A percentile compares a stretch with the other conserved stretches of the same genome.
Conservation (phyloP, 805 yeast species). For the Ascoidea asiatica region DNA sequence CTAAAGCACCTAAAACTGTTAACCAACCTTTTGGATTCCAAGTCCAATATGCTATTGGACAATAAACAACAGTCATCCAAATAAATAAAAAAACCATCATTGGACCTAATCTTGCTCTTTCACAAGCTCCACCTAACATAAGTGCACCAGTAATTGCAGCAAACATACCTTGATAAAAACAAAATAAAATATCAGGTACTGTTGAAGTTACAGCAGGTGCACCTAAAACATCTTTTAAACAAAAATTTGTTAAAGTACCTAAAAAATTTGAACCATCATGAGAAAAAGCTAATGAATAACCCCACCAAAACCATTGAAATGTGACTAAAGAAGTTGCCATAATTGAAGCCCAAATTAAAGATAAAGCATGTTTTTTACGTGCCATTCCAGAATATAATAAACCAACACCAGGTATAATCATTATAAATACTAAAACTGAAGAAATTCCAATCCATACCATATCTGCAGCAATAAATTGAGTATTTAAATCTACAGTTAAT, state of each 20-base stretch:
- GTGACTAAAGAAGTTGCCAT: conserved; percentile 74
- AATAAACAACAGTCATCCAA: conserved; percentile 93
- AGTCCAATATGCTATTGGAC: conserved; percentile 95
- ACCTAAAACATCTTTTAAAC: conserved; percentile 71
- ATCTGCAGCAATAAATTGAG: conserved; percentile 57
- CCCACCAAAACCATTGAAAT: conserved; percentile 99
- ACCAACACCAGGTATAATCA: conserved; percentile 88
- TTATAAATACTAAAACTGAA: conserved; percentile 81
- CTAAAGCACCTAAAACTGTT: conserved; percentile 67
- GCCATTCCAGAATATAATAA: conserved; percentile 85
- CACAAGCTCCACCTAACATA: conserved; percentile 97
- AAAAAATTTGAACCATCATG: conserved; percentile 56
- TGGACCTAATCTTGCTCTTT: conserved; percentile 91
- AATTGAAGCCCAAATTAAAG: conserved; percentile 86
- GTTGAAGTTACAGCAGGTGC: conserved; percentile 53
- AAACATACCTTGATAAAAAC: conserved; percentile 93
- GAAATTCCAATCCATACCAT: conserved; percentile 77
- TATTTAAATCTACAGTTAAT: conserved; percentile 56
- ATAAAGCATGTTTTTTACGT: conserved; percentile 90
- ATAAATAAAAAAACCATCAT: conserved; percentile 89
- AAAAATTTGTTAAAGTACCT: conserved; percentile 74
- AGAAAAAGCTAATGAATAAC: conserved; percentile 79
- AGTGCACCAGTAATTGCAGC: conserved; percentile 87
- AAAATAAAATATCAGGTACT: conserved; percentile 84
- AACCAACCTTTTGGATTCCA: conserved; percentile 96